Conservation (phyloP, 352 stramenopile species). For the Phytophthora podocarpi region DNA sequence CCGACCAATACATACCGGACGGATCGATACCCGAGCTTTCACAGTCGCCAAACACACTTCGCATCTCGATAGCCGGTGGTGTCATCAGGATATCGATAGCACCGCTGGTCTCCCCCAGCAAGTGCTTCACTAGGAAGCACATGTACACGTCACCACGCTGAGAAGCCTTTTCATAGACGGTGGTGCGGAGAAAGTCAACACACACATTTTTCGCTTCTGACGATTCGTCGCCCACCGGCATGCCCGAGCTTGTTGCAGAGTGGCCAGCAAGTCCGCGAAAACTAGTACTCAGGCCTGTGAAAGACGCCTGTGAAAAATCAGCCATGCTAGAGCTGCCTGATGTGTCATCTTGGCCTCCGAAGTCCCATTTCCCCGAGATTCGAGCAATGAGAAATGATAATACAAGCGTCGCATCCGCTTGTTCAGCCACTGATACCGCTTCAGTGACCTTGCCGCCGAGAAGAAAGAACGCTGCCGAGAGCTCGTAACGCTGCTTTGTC, state of each 20-base stretch:
- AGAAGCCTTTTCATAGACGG: constrained; percentile 55
- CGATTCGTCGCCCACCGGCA: neutral
- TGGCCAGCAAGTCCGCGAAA: constrained; percentile 32
- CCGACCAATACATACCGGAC: constrained; percentile 69
- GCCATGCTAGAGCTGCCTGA: constrained; percentile 1
- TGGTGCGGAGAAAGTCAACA: constrained; percentile 64
- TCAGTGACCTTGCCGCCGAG: constrained; percentile 80
- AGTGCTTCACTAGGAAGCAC: constrained; percentile 76
- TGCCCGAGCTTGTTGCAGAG: neutral
- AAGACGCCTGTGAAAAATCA: constrained; percentile 50
- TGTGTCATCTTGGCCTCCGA: constrained; percentile 39
- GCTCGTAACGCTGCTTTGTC: constrained; percentile 79
- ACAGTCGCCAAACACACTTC: constrained; percentile 53
- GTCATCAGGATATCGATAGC: constrained; percentile 61
- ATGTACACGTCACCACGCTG: constrained; percentile 73
- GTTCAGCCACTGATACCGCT: constrained; percentile 73
- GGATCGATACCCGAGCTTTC: constrained; percentile 6
- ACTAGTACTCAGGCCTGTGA: constrained; percentile 61
- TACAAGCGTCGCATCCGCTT: constrained; percentile 75
- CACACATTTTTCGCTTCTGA: constrained; percentile 47
- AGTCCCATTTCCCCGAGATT: constrained; percentile 77
- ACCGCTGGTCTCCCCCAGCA: constrained; percentile 47
- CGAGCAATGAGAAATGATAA: constrained; percentile 82
- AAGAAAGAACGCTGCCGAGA: constrained; percentile 86
- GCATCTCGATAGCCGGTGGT: constrained; percentile 54